Base-by-base conservation (phyloP, 208 protist species). In the Trypanosoma theileri region DNA sequence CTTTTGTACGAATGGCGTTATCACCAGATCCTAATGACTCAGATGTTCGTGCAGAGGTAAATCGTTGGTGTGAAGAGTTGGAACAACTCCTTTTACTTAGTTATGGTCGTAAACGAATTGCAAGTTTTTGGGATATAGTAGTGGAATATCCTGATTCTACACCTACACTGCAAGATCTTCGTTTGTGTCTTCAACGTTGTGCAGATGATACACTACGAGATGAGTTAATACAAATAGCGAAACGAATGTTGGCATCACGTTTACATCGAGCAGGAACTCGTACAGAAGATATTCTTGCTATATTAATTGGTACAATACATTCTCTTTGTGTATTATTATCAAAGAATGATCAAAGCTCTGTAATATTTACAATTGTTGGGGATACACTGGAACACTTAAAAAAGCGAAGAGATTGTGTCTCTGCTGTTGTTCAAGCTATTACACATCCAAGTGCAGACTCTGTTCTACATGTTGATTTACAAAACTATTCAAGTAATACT, bases 71-170 rank as follows among this genome's bases (percentile, higher is more conserved):
- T 65, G 72, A 71, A 14, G 84, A 88, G 14, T 69, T 96, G 69
- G 75, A 83, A 28, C 75, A 86, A 45, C 62, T 79, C 17, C 70
- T 93, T 41, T 74, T 92, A 16, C 41, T 71, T 63, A 71, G 59
- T 53, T 91, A 85, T 62, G 81, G 82, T 10, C 73, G 85, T 16
- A 75, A 73, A 50, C 87, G 88, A 40, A 85, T 94, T 24, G 73
- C 65, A 8, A 71, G 59, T 58, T 89, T 96, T 58, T 96, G 86
- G 84, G 85, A 93, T 66, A 86, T 93, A 28, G 57, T 96, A n/a
- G 86, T 90, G 16, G 91, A 94, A 61, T 96, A 88, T 73, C 91
- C 91, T 8, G 86, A 91, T 71, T 94, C 88, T 12, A 70, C 79
- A 51, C 84, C 87, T 0, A 85, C 88, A 3, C 54, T 96, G 19